Evolutionary conservation across 208 protist genomes (phyloP).

Genomic region (Leishmania braziliensis): DNA sequence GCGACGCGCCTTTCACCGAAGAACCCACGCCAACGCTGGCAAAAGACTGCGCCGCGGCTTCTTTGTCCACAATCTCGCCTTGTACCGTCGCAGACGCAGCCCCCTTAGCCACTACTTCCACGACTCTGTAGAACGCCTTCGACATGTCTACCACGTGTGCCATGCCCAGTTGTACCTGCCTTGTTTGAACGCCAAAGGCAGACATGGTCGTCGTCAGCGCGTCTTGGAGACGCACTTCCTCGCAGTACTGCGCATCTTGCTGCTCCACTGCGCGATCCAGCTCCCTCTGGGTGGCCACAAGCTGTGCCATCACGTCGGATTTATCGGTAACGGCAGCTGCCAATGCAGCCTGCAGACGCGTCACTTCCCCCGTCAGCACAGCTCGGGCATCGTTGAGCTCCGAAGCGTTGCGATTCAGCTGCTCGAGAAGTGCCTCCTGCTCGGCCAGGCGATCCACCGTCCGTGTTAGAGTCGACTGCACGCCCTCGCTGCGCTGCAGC

Average conservation of each 20-base stretch:
- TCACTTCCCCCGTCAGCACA: constrained; percentile 12
- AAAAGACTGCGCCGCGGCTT: background rate
- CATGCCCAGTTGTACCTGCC: constrained; percentile 8
- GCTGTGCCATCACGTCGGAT: constrained; percentile 4
- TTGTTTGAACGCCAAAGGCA: constrained; percentile 10
- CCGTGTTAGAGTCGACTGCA: constrained; percentile 10
- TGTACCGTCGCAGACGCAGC: background rate
- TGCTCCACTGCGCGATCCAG: constrained; percentile 16
- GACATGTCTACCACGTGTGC: constrained; percentile 10
- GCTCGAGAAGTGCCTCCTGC: constrained; percentile 2
- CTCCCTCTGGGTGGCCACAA: constrained; percentile 5
- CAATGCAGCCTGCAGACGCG: background rate
- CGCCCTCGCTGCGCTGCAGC: constrained; percentile 17
- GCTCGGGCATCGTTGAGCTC: background rate
- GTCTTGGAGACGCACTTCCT: constrained; percentile 10
- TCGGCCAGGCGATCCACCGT: constrained; percentile 9
- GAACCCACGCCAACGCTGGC: background rate
- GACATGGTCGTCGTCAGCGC: background rate
- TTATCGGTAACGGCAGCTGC: background rate
- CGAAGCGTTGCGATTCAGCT: constrained; percentile 17
- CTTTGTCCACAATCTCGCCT: background rate
- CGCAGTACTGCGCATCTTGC: constrained; percentile 19
- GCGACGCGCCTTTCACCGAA: no score
- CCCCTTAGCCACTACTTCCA: background rate
- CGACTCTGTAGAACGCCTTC: constrained; percentile 1